Base-by-base conservation (phyloP, 2,329 filamentous ascomycete genomes). In the Pseudocercospora cruenta region DNA sequence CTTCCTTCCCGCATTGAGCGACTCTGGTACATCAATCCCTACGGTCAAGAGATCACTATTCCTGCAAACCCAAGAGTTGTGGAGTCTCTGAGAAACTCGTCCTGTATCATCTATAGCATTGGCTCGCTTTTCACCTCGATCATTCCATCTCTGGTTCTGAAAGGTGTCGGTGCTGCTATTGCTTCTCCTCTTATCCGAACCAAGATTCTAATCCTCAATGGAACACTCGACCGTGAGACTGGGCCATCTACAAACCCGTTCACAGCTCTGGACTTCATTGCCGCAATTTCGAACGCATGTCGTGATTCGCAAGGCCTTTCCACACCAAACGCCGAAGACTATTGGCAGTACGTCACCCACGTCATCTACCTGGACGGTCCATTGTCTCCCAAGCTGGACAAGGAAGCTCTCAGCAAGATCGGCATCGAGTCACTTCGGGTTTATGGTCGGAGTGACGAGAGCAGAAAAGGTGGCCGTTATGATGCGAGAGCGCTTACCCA, bases 21-120 rank as follows among this genome's bases (percentile, higher is more conserved):
- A 2, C 85, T 98, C 33, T 98, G 93, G 93, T 98, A 98, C 81
- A 98, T 98, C 81, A 98, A 97, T 75, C 94, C 94, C 0, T 98
- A 97, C 78, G 94, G 94, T n/a, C 93, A 97, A 76, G 94, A 97
- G 79, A 97, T 98, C 71, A 88, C 90, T 19, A 91, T 94, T 0
- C 86, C 89, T 0, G 91, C 93, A 1, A 98, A 97, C 74, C 89
- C 93, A 0, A 89, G 92, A 59, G 92, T 94, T 0, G 73, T 96
- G 0, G 85, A 88, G 7, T 88, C 92, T 0, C 78, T 98, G 0
- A 81, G 82, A 16, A 80, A 81, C 1, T 86, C 91, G 0, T 85
- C 88, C 63, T 89, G 88, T 1, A 84, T 97, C 8, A 87, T 98
- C 54, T 98, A 97, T 80, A 94, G 91, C 78, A 96, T 98, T 66